Evolutionary conservation across 257 asterid genomes (phyloP), one percentile per base, ranked within the genome.

Genomic region (Solanum clarkiae): DNA sequence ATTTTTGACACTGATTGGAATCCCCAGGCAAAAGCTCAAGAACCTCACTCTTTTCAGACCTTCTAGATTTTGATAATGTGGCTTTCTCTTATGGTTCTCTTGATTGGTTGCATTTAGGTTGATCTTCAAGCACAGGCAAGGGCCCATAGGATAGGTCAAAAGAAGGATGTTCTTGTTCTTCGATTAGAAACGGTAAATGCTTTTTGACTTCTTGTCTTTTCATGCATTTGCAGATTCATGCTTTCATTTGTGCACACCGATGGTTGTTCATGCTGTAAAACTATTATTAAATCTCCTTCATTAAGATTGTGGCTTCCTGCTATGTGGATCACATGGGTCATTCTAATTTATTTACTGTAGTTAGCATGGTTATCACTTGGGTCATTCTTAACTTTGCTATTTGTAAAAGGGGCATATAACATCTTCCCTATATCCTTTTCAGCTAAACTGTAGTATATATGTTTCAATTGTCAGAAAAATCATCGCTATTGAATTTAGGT

Each of bases 51-150:
- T 79, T 82, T 80, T 81, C 40, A 70, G 44, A 26, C 85, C 70
- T 47, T 49, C 85, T 80, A 82, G 54, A 81, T 55, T 49, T 26
- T 36, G 70, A 62, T 45, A 26, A 55, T 82, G 75, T 71, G 54
- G 32, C 47, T 49, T 70, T 5, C 44, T 7, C 74, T 44, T 68
- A 24, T 68, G 26, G 59, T 20, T 75, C 68, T 85, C 44, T 72
- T 53, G 84, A 68, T 68, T 88, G 56, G 44, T 86, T 84, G 77
- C 87, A 86, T 88, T 88, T 92, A 97, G 99, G 99, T 97, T 90
- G 99, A 97, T 93, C 93, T 97, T 90, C 99, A 97, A 94, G 99
- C 99, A 82, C 99, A 97, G 89, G 99, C 99, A 74, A 94, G 99
- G 91, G 99, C 99, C 77, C 99, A 97, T 90, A 94, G 99, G 93